Evolutionary conservation across 148 eudicot genomes (phyloP), one percentile per base, ranked within the genome.

Genomic region (Heliamphora exappendiculata): DNA sequence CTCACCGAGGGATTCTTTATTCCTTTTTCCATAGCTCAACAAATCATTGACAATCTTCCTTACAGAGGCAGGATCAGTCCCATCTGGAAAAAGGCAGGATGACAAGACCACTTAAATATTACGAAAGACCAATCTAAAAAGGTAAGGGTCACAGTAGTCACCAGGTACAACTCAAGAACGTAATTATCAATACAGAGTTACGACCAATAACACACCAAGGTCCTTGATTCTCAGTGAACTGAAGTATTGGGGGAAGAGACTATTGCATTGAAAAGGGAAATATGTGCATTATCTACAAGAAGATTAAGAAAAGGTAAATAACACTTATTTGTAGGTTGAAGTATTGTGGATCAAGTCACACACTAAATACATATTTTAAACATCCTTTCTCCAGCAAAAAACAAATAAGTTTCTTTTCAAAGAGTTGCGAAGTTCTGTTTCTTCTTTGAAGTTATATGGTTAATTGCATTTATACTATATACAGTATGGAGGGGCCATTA

Each of bases 1-100:
- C 86, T 87, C 89, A 77, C 85, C 88, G 76, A 93, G 72, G 31
- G 98, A 86, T 81, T 93, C 98, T 76, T 79, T 80, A 77, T 93
- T 93, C 74, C 63, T 51, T 68, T 83, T 62, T 64, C 97, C 97
- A 63, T 84, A 91, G 67, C 87, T 78, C 69, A 74, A 58, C 81
- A 82, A 87, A 1, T 73, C 80, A 39, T 73, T 67, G 20, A 91
- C 72, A 50, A 66, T 78, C 74, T 86, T 83, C 75, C 19, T 62
- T 42, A 93, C 90, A 58, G 76, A 74, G 59, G 69, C 83, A 41
- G 81, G 87, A 81, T 88, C 90, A 67, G 76, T 78, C 73, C 94
- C 97, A 87, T 85, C 98, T 93, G 85, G 39, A 81, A 70, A 29
- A 67, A 57, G 41, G 10, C 67, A 74, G 53, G 59, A 50, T 24